These are phyloP conservation scores for Alisma plantagoaquatica DNA, from an alignment of 106 monocot species.

Conservation along the genomic window DNA sequence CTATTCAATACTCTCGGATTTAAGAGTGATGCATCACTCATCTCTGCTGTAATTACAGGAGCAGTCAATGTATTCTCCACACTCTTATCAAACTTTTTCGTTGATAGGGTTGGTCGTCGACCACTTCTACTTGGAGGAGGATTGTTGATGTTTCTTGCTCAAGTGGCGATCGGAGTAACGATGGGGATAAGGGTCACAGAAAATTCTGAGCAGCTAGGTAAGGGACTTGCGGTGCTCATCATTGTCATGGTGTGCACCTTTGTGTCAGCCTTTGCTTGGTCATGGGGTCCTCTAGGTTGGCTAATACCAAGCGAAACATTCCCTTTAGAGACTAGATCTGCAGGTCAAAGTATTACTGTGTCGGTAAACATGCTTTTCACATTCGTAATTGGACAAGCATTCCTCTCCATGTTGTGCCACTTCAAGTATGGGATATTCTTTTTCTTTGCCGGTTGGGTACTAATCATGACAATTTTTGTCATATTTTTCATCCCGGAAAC, in stretches of 20 bases:
- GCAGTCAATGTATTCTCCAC: slow-evolving; percentile 11
- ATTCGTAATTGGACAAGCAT: slow-evolving; percentile 14
- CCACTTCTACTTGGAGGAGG: slow-evolving; percentile 20
- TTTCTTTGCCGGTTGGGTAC: slow-evolving; percentile 13
- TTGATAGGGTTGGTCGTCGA: slow-evolving; percentile 13
- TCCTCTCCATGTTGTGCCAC: slow-evolving; percentile 14
- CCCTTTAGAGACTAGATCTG: slow-evolving; percentile 30
- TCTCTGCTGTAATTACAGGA: slow-evolving; percentile 8
- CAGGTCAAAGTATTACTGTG: slow-evolving; percentile 8
- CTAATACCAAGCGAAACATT: slow-evolving; percentile 66
- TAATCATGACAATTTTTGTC: slow-evolving; percentile 4
- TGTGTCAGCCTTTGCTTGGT: slow-evolving; percentile 50
- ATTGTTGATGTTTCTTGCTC: slow-evolving; percentile 17
- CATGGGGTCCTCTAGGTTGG: slow-evolving; percentile 66
- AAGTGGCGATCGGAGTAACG: slow-evolving; percentile 24
- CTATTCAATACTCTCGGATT: slow-evolving; percentile 13
- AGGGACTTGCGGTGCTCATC: too few relatives aligned
- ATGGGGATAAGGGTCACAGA: too few relatives aligned
- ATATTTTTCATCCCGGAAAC: slow-evolving; percentile 14
- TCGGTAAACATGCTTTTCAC: slow-evolving; percentile 18
- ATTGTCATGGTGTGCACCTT: slow-evolving; percentile 44
- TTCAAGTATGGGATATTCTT: slow-evolving; percentile 11
- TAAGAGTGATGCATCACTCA: slow-evolving; percentile 7
- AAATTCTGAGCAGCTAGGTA: too few relatives aligned
- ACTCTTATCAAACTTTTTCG: slow-evolving; percentile 1